These are phyloP conservation scores for Nannochloropsis salina DNA, from an alignment of 108 stramenopile genomes.

Conservation along the genomic window DNA sequence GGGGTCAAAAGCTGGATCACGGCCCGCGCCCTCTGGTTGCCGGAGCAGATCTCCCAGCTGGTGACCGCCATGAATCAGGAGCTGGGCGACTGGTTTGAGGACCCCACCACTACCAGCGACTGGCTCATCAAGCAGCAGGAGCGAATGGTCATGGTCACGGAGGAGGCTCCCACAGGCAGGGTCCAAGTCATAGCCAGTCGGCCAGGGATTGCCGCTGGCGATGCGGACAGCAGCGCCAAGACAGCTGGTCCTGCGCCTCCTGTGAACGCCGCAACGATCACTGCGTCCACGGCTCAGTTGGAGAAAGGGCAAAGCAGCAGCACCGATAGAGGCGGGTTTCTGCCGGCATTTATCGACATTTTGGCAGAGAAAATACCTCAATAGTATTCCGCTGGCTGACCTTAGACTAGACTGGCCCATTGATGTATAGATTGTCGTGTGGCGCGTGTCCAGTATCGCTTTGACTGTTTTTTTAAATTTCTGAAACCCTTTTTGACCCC, in stretches of 20 bases:
- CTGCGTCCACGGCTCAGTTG: neutral
- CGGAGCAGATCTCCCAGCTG: conserved; percentile 18
- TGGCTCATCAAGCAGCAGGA: conserved; percentile 34
- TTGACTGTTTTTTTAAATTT: no score
- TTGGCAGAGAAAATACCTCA: neutral
- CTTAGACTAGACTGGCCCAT: no score
- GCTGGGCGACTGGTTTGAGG: conserved; percentile 37
- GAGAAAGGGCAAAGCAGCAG: neutral
- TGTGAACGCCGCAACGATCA: neutral
- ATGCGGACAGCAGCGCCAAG: neutral
- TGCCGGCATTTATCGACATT: neutral
- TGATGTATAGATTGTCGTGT: no score
- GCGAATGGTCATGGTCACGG: conserved; percentile 25
- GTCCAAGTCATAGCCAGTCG: conserved; percentile 6
- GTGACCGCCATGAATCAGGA: neutral
- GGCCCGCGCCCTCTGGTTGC: neutral
- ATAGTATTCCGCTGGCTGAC: no score
- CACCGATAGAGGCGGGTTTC: neutral
- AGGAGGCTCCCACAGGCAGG: neutral
- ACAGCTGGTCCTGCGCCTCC: neutral
- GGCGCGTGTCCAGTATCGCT: no score
- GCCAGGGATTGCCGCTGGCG: neutral
- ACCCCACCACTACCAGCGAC: conserved; percentile 24
- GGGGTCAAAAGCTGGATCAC: neutral
- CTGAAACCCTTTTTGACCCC: no score